These are phyloP conservation scores for Rhizopogon vesiculosus DNA, from an alignment of 768 basidiomycete species.

Conservation along the genomic window DNA sequence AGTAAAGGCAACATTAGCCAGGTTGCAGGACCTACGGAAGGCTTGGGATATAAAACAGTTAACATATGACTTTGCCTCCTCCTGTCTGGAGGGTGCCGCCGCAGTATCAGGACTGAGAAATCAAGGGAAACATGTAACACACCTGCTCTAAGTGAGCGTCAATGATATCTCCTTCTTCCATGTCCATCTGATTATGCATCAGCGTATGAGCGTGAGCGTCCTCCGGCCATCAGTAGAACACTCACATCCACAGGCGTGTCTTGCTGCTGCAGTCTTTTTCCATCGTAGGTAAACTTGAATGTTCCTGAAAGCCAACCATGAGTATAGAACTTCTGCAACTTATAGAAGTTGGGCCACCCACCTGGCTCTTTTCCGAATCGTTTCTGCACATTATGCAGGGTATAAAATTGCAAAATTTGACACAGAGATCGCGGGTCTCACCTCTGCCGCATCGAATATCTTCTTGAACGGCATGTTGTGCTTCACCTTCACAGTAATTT, in stretches of 20 bases:
- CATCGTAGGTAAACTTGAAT: conserved; percentile 58
- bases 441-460: conserved; percentile 66
- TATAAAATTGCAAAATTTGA: neutral
- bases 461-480: conserved; percentile 58
- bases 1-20: neutral
- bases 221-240: conserved; percentile 2
- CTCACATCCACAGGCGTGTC: conserved; percentile 54
- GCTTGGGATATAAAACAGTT: neutral
- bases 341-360: conserved; percentile 14
- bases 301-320: conserved; percentile 37
- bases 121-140: conserved; percentile 11
- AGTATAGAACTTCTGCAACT: neutral
- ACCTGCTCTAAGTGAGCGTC: conserved; percentile 60
- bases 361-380: conserved; percentile 55
- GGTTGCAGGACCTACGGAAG: neutral
- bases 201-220: neutral
- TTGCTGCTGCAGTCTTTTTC: conserved; percentile 39
- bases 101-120: neutral
- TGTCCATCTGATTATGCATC: conserved; percentile 34
- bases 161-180: conserved; percentile 63
- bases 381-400: conserved; percentile 35
- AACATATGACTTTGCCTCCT: conserved; percentile 6
- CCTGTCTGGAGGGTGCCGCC: conserved; percentile 13
- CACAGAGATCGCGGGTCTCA: conserved; percentile 23
- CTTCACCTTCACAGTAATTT: conserved; percentile 65